Evolutionary conservation across 441 rosid species (phyloP).

Genomic region (Pelargonium fulgidum): DNA sequence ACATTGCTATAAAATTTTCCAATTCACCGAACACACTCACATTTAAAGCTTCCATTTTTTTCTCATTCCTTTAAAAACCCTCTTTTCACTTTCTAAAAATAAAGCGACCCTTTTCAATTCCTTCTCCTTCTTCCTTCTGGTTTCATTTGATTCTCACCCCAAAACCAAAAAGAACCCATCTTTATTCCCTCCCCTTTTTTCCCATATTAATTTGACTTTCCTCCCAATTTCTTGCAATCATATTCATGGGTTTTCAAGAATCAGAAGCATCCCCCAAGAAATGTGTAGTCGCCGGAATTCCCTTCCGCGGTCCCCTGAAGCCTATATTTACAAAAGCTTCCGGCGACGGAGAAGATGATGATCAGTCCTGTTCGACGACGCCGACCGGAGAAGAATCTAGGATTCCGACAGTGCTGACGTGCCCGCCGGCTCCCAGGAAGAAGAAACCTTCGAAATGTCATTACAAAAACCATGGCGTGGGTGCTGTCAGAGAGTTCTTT

Average conservation of each 20-base stretch:
- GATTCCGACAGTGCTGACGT: conserved; percentile 39
- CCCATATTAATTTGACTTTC: conserved; percentile 24
- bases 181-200: conserved; percentile 28
- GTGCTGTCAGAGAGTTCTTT: conserved; percentile 47
- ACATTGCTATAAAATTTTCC: not conserved
- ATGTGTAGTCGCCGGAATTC: conserved; percentile 70
- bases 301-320: conserved; percentile 56
- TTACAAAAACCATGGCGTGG: conserved; percentile 14
- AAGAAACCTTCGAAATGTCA: conserved; percentile 46
- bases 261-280: conserved; percentile 32
- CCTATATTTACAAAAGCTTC: conserved; percentile 41
- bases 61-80: conserved; percentile 1
- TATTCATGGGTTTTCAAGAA: conserved; percentile 39
- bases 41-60: not conserved
- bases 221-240: not conserved
- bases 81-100: not conserved
- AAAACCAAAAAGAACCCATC: conserved; percentile 18
- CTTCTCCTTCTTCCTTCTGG: conserved; percentile 26
- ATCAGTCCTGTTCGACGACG: conserved; percentile 42
- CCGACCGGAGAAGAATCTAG: conserved; percentile 58
- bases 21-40: not conserved
- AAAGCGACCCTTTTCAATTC: not conserved
- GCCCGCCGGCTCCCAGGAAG: conserved; percentile 89
- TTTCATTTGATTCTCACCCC: conserved; percentile 43
- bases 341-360: conserved; percentile 25